Base-by-base conservation (phyloP, 129 eudicot genomes). In the Artemisia annua region DNA sequence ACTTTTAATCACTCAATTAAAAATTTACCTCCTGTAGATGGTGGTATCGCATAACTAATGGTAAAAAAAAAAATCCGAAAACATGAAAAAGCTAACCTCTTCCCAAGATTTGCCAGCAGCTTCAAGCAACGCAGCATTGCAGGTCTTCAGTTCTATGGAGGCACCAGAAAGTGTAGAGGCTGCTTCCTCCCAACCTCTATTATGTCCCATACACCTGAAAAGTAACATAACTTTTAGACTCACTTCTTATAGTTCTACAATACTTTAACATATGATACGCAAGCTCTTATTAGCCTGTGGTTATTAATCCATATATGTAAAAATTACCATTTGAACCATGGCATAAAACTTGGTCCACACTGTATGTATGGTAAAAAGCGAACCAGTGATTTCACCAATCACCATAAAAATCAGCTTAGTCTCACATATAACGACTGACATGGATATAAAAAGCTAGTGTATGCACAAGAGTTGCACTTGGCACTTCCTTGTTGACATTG, bases 141-240 rank as follows among this genome's bases (percentile, higher is more conserved):
- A 89, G 67, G 98, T 92, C 85, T 92, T 87, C 68, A 92, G 82
- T 82, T 92, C 89, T 68, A 89, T 57, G 22, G 84, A 73, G 52
- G 85, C 81, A 67, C 97, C 97, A 35, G 84, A 87, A 30, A 92
- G 78, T 86, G 91, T 80, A 18, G 98, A 87, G 64, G 98, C 98
- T 54, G 98, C 96, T 80, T 92, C 98, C 82, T 92, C 96, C 98
- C 95, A 87, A 63, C 98, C 96, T 72, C 82, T 92, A 66, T 92
- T 92, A 79, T 92, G 97, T 28, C 97, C 97, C 96, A 92, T 89
- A 78, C 97, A 92, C 97, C 97, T 92, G 89, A 58, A 63, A 51
- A 30, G 35, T 30, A 30, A 30, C 35, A 30, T 30, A 30, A 30
- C 35, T 30, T 30, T 30, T 4, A 30, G 35, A 39, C 19, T 30